Conservation (phyloP, 805 yeast genomes). For the Metschnikowia kofuensis region DNA sequence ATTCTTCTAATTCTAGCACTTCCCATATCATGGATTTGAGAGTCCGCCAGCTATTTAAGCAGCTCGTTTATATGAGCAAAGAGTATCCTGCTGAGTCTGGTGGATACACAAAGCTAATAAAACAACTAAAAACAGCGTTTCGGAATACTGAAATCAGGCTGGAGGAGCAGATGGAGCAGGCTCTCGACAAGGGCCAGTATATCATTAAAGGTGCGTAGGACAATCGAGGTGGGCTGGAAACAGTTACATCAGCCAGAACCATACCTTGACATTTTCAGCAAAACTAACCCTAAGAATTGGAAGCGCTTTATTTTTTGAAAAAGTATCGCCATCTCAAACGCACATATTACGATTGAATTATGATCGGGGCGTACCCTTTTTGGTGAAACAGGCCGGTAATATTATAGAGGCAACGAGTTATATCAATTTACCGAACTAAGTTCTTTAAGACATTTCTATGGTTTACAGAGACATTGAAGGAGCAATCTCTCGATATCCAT, state of each 20-base stretch:
- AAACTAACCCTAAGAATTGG: slow-evolving; percentile 22
- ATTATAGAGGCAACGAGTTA: neutral
- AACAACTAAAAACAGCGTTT: slow-evolving; percentile 21
- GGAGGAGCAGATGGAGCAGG: slow-evolving; percentile 20
- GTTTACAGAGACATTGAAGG: too few relatives aligned
- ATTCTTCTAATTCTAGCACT: neutral
- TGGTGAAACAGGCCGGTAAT: neutral
- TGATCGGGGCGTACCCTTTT: too few relatives aligned
- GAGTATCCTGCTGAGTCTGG: slow-evolving; percentile 34
- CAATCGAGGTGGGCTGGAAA: neutral
- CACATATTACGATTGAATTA: slow-evolving; percentile 24
- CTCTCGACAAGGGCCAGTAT: slow-evolving; percentile 29
- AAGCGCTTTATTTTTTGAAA: slow-evolving; percentile 30
- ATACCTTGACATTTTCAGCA: too few relatives aligned
- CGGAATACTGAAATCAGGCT: slow-evolving; percentile 13
- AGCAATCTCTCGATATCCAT: too few relatives aligned
- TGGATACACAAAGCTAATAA: slow-evolving; percentile 26
- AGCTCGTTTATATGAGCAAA: slow-evolving; percentile 31
- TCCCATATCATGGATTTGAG: slow-evolving; percentile 11
- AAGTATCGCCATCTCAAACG: slow-evolving; percentile 33
- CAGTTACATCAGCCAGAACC: neutral
- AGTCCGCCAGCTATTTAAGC: slow-evolving; percentile 20
- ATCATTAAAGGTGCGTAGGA: slow-evolving; percentile 24
- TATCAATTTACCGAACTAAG: too few relatives aligned
- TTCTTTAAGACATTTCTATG: too few relatives aligned